A percentile compares a stretch with the other conserved stretches of the same genome.
These are phyloP conservation scores for Funneliformis caledonium DNA, from an alignment of 371 early-diverging fungal genomes.

Conservation along the genomic window DNA sequence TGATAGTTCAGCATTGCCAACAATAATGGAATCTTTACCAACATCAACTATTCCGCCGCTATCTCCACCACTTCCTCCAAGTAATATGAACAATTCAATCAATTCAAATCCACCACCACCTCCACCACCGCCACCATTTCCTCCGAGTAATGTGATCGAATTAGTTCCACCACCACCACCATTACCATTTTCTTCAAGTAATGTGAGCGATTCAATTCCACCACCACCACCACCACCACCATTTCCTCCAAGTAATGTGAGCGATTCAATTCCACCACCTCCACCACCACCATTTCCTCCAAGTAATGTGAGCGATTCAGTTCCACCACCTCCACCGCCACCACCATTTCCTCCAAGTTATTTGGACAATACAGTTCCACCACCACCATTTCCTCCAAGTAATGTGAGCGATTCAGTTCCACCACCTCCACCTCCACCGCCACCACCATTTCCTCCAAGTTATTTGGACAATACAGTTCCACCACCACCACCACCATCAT, in stretches of 20 bases:
- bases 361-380: background rate
- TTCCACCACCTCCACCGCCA: conserved; percentile 15
- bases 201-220: background rate
- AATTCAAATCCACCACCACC: conserved; percentile 19
- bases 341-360: background rate
- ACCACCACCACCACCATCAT: conserved; percentile 28
- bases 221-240: conserved; percentile 31
- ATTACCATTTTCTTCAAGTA: background rate
- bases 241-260: background rate
- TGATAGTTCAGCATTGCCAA: background rate
- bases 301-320: background rate
- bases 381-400: conserved; percentile 1
- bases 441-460: background rate
- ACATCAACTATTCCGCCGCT: background rate
- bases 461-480: background rate
- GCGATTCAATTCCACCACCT: conserved; percentile 31
- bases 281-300: conserved; percentile 45
- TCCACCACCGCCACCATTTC: conserved; percentile 9
- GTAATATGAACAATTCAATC: conserved; percentile 1
- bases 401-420: background rate
- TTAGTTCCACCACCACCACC: conserved; percentile 25
- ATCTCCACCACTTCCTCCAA: conserved; percentile 1
- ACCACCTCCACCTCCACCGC: conserved; percentile 26
- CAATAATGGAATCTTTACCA: background rate
- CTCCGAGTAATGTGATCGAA: background rate